These are phyloP conservation scores for Colletotrichum sp. DNA, from an alignment of 2,329 filamentous ascomycete species.

Conservation along the genomic window DNA sequence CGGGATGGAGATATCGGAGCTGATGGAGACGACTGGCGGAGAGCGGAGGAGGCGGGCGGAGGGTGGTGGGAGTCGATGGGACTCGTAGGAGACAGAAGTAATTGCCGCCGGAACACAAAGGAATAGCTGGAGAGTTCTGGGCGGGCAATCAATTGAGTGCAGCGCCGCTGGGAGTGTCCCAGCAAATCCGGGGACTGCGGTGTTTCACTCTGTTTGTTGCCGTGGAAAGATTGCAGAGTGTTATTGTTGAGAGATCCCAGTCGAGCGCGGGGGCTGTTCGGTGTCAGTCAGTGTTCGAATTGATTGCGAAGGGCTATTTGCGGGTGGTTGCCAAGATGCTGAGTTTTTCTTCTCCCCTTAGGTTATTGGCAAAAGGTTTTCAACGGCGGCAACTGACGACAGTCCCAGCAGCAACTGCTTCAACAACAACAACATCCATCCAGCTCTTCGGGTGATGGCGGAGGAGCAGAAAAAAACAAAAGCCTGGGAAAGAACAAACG, in stretches of 20 bases:
- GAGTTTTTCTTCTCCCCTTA: not conserved
- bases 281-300: not conserved
- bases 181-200: not conserved
- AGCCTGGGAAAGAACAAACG: not conserved
- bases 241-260: not conserved
- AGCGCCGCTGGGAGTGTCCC: not conserved
- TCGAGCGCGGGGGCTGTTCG: not conserved
- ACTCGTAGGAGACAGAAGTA: not conserved
- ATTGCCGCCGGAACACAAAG: not conserved
- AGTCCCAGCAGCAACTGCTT: not conserved
- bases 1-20: not conserved
- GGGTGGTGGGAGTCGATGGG: not conserved
- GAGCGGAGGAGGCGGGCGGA: not conserved
- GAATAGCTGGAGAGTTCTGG: not conserved
- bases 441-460: not conserved
- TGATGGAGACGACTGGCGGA: not conserved
- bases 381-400: not conserved
- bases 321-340: not conserved
- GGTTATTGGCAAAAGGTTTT: not conserved
- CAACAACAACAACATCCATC: not conserved
- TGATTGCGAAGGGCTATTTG: not conserved
- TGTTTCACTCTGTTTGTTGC: conserved; percentile 8
- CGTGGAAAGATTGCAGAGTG: not conserved
- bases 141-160: conserved; percentile 7
- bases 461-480: not conserved